Evolutionary conservation across 768 basidiomycete genomes (phyloP).

Genomic region (Gloeostereum incarnatum): DNA sequence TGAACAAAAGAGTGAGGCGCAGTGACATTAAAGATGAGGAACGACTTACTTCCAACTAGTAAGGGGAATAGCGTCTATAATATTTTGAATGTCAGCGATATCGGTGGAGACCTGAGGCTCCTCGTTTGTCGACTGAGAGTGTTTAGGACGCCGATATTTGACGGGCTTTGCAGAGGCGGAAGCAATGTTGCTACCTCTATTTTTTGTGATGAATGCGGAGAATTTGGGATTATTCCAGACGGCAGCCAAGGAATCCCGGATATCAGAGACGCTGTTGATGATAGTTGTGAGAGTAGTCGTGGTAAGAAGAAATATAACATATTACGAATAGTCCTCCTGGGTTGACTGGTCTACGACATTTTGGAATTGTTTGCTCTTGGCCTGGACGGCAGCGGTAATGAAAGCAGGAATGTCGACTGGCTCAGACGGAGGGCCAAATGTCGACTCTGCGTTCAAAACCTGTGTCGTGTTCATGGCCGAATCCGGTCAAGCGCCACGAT

Average conservation of each 20-base stretch:
- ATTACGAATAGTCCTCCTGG: too few species aligned
- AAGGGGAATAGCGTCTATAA: conserved; percentile 40
- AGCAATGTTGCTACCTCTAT: conserved; percentile 39
- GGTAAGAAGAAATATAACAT: too few species aligned
- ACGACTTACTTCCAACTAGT: conserved; percentile 54
- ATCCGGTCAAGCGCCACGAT: too few species aligned
- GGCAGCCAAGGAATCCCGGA: conserved; percentile 24
- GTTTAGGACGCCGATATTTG: conserved; percentile 20
- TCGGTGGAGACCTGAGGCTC: conserved; percentile 35
- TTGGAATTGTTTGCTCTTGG: too few species aligned
- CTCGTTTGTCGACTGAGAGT: conserved; percentile 16
- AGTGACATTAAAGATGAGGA: neutral
- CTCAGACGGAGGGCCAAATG: too few species aligned
- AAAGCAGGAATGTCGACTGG: too few species aligned
- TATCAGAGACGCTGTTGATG: conserved; percentile 13
- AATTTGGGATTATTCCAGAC: conserved; percentile 47
- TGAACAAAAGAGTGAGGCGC: conserved; percentile 16
- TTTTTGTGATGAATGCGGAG: conserved; percentile 44
- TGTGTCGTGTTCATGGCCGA: too few species aligned
- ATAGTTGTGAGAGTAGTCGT: too few species aligned
- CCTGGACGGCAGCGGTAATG: too few species aligned
- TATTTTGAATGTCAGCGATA: conserved; percentile 35
- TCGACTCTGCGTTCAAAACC: too few species aligned
- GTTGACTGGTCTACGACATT: too few species aligned
- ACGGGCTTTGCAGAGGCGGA: too few species aligned